These are phyloP conservation scores for Cyphellophora attinorum DNA, from an alignment of 2,329 filamentous ascomycete genomes.

Conservation along the genomic window DNA sequence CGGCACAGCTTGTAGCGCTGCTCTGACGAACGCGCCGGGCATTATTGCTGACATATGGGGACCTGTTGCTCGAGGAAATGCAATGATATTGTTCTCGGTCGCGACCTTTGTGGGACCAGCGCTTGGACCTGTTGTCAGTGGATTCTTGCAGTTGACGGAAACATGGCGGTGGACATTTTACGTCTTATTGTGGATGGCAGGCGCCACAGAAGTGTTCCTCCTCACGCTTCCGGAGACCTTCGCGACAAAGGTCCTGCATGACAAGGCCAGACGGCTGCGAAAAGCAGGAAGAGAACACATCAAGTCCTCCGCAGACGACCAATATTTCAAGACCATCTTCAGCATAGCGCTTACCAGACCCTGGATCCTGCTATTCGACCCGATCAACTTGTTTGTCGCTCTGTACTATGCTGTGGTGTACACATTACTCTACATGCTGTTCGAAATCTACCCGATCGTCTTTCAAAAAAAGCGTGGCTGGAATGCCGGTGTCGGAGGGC, in stretches of 20 bases:
- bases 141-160: constrained; percentile 45
- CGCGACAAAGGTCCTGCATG: constrained; percentile 38
- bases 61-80: constrained; percentile 41
- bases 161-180: constrained; percentile 39
- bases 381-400: constrained; percentile 38
- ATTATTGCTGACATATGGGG: constrained; percentile 47
- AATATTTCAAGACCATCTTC: constrained; percentile 37
- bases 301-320: constrained; percentile 39
- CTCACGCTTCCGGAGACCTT: constrained; percentile 52
- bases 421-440: constrained; percentile 49
- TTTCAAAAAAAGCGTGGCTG: constrained; percentile 37
- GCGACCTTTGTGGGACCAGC: constrained; percentile 47
- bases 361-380: constrained; percentile 38
- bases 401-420: constrained; percentile 42
- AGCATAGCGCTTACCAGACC: constrained; percentile 42
- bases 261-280: constrained; percentile 46
- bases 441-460: constrained; percentile 47
- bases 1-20: constrained; percentile 43
- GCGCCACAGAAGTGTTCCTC: constrained; percentile 32
- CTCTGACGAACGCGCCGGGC: constrained; percentile 34
- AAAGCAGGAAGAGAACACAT: constrained; percentile 41
- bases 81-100: constrained; percentile 44
- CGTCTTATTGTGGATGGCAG: constrained; percentile 31
- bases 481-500: constrained; percentile 35
- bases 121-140: constrained; percentile 45